Percentiles rank a stretch among this genome's conserved stretches.
Evolutionary conservation across 495 filamentous ascomycete species (phyloP).

Genomic region (Aspergillus leporis): DNA sequence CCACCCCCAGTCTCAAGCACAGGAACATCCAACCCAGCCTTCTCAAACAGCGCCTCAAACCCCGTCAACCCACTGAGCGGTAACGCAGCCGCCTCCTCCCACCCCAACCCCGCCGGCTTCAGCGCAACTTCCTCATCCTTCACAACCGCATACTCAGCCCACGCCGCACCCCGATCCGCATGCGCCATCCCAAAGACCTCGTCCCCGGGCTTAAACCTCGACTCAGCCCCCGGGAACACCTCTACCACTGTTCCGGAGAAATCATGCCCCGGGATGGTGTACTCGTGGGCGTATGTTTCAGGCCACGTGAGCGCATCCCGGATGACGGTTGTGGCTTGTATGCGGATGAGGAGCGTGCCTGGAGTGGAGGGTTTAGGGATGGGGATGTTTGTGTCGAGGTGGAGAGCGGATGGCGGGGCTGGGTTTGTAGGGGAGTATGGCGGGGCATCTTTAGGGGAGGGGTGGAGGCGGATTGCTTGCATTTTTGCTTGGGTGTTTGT

Average conservation of each 20-base stretch:
- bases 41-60: constrained; percentile 35
- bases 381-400: constrained; percentile 29
- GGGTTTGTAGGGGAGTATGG: constrained; percentile 36
- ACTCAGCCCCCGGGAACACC: constrained; percentile 12
- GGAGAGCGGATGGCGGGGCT: constrained; percentile 32
- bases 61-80: constrained; percentile 38
- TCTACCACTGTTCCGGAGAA: constrained; percentile 43
- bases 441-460: constrained; percentile 15
- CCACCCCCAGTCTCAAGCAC: too few species aligned
- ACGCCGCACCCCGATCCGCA: constrained; percentile 24
- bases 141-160: constrained; percentile 35
- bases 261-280: constrained; percentile 43
- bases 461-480: constrained; percentile 42
- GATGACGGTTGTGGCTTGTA: constrained; percentile 33
- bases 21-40: constrained; percentile 19
- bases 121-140: constrained; percentile 23
- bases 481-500: too few species aligned
- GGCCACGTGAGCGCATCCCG: constrained; percentile 38
- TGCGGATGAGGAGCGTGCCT: constrained; percentile 28
- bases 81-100: constrained; percentile 29
- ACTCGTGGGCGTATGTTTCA: constrained; percentile 28
- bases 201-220: constrained; percentile 29
- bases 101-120: constrained; percentile 26
- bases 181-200: constrained; percentile 36
- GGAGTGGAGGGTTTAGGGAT: constrained; percentile 23